Conservation (phyloP, 768 basidiomycete genomes). For the Tylopilus rubrobrunneus region DNA sequence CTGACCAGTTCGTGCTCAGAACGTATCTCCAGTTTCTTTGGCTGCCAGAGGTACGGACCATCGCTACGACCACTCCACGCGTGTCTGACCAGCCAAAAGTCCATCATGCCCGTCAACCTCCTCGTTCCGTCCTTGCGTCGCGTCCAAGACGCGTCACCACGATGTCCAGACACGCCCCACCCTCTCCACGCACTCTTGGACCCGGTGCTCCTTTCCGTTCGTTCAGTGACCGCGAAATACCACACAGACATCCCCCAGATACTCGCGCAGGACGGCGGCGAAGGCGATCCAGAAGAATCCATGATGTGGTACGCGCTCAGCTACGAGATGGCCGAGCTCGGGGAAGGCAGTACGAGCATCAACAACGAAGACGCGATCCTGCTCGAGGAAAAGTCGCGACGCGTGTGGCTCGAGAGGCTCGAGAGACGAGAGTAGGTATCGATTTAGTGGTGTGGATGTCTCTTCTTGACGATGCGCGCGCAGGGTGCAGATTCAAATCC, state of each 20-base stretch:
- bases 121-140: conserved; percentile 56
- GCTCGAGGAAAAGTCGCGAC: conserved; percentile 52
- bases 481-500: conserved; percentile 74
- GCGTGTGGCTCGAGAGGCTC: conserved; percentile 57
- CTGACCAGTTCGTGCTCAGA: conserved; percentile 56
- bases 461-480: conserved; percentile 4
- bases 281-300: conserved; percentile 61
- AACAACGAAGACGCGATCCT: conserved; percentile 20
- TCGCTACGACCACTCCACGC: neutral
- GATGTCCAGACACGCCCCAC: conserved; percentile 36
- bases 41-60: conserved; percentile 62
- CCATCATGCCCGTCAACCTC: conserved; percentile 62
- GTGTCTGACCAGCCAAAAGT: conserved; percentile 39
- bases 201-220: conserved; percentile 60
- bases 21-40: conserved; percentile 75
- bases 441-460: neutral
- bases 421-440: conserved; percentile 61
- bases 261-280: conserved; percentile 54
- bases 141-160: conserved; percentile 35
- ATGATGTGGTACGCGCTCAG: conserved; percentile 76
- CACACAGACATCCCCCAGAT: conserved; percentile 59
- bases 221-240: conserved; percentile 55
- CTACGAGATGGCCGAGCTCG: conserved; percentile 45
- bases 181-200: conserved; percentile 57
- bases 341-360: conserved; percentile 24